These are phyloP conservation scores for Filobasidium floriforme DNA, from an alignment of 768 basidiomycete genomes.

Conservation along the genomic window DNA sequence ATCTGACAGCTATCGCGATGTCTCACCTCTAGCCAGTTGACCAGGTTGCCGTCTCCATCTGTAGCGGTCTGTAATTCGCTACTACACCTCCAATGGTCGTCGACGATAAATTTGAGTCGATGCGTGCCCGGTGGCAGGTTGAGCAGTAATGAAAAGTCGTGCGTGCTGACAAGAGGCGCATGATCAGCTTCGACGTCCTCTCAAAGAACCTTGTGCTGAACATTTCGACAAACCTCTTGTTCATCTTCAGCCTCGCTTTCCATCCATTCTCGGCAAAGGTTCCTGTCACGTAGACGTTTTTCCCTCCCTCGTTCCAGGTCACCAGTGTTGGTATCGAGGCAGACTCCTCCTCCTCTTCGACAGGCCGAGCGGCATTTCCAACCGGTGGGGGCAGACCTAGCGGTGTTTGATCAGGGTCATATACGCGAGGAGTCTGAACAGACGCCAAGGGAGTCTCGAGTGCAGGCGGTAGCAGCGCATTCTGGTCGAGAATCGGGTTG, in stretches of 20 bases:
- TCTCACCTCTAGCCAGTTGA: conserved; percentile 78
- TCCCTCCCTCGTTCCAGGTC: conserved; percentile 46
- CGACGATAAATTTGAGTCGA: conserved; percentile 89
- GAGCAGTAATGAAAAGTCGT: conserved; percentile 45
- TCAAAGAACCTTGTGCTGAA: not conserved
- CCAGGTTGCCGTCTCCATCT: conserved; percentile 78
- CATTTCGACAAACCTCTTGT: conserved; percentile 36
- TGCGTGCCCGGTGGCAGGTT: conserved; percentile 79
- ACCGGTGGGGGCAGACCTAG: not conserved
- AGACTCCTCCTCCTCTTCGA: conserved; percentile 14
- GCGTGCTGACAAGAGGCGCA: conserved; percentile 28
- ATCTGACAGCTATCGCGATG: conserved; percentile 45
- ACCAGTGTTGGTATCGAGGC: conserved; percentile 41
- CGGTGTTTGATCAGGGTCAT: not conserved
- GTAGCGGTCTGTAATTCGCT: conserved; percentile 70
- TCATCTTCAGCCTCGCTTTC: conserved; percentile 43
- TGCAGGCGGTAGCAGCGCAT: not conserved
- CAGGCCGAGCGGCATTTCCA: not conserved
- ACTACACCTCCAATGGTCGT: conserved; percentile 67
- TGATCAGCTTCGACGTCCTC: not conserved
- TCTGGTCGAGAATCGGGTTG: not conserved
- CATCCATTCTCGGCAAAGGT: conserved; percentile 45
- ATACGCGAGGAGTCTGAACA: not conserved
- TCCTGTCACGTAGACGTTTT: conserved; percentile 45
- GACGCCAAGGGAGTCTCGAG: not conserved